phyloP scores from a whole-genome alignment of 768 basidiomycete genomes.

The Termitomyces sp. region DNA sequence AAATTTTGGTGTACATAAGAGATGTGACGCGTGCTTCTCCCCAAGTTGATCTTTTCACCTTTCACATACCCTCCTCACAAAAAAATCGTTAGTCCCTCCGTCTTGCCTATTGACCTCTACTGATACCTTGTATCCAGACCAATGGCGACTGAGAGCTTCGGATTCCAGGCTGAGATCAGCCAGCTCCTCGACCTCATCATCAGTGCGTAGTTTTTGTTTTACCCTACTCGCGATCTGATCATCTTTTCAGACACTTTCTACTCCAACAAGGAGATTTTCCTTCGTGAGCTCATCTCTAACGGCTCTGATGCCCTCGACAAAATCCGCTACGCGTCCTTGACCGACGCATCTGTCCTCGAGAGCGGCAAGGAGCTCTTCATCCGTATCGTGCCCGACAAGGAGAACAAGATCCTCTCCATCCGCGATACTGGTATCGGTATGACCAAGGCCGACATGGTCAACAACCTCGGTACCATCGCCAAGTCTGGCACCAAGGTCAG shows the following conservation, averaged over 20 bases:
- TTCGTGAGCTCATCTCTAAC: conserved; percentile 97
- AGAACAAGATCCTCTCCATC: conserved; percentile 86
- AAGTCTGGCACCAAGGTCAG: conserved; percentile 90
- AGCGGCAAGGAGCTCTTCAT: conserved; percentile 91
- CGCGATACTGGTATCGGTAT: conserved; percentile 98
- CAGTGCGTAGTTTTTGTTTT: conserved; percentile 53
- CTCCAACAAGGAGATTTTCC: conserved; percentile 99
- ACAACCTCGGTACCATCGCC: conserved; percentile 96
- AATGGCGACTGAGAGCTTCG: conserved; percentile 86
- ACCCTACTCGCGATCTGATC: conserved; percentile 12
- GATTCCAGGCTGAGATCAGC: conserved; percentile 99
- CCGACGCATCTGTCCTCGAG: conserved; percentile 89
- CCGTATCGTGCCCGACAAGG: conserved; percentile 94
- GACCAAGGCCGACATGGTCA: conserved; percentile 99
- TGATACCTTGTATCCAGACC: conserved; percentile 17
- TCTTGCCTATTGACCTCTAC: conserved; percentile 7
- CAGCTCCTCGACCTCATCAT: conserved; percentile 99
- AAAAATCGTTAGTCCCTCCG: conserved; percentile 20
- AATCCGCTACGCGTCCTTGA: conserved; percentile 95
- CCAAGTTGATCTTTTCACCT: conserved; percentile 25
- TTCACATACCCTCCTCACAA: conserved; percentile 17
- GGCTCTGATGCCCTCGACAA: conserved; percentile 98
- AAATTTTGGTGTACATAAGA: conserved; percentile 40
- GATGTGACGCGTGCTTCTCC: conserved; percentile 22
- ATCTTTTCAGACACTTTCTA: conserved; percentile 89